Conservation (phyloP, 495 filamentous ascomycete genomes). For the Usnea hakonensis region DNA sequence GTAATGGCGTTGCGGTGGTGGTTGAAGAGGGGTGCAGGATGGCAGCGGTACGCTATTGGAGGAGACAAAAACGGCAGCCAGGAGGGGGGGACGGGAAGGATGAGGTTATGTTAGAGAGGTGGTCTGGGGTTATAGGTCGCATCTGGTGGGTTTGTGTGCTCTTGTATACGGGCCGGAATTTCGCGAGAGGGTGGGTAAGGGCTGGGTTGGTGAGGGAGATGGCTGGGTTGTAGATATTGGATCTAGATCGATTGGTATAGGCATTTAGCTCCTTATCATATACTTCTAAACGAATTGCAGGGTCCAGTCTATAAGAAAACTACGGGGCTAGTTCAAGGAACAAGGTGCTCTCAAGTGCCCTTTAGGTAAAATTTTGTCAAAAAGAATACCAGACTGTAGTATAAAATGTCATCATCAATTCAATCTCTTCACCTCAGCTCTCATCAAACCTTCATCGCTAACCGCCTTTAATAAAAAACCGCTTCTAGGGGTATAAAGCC, state of each 20-base stretch:
- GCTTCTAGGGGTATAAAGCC: background rate
- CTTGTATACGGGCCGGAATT: conserved; percentile 21
- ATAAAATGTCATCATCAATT: no score
- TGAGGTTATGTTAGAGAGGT: conserved; percentile 9
- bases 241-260: background rate
- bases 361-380: no score
- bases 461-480: no score
- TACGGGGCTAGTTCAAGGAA: background rate
- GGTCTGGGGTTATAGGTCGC: conserved; percentile 19
- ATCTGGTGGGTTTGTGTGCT: conserved; percentile 24
- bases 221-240: conserved; percentile 14
- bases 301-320: background rate
- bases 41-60: conserved; percentile 4
- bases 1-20: conserved; percentile 22
- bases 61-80: background rate
- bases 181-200: conserved; percentile 24
- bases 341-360: background rate
- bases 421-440: no score
- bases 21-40: conserved; percentile 20
- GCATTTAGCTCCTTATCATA: background rate
- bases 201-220: conserved; percentile 25
- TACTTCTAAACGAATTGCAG: background rate
- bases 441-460: no score
- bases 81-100: background rate
- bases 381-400: no score